Evolutionary conservation across 768 basidiomycete genomes (phyloP).

Genomic region (Tubosaeta sp.): DNA sequence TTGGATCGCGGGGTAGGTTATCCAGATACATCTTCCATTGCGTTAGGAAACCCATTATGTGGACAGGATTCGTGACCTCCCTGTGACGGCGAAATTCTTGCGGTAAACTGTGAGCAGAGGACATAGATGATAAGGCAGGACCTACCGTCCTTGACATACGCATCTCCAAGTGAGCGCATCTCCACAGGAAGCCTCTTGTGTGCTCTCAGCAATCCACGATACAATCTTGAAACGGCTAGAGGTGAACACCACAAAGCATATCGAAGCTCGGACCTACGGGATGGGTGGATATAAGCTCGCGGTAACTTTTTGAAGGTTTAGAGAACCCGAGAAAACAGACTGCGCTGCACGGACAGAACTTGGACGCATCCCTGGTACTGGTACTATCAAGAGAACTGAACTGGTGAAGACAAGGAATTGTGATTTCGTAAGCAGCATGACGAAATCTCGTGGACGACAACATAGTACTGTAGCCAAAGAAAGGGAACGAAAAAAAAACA

Average conservation of each 20-base stretch:
- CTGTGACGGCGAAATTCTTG: constrained; percentile 88
- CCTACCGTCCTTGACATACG: constrained; percentile 76
- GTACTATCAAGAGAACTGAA: background rate
- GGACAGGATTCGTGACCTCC: constrained; percentile 74
- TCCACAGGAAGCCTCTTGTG: constrained; percentile 70
- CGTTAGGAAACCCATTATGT: constrained; percentile 92
- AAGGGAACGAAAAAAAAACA: too few species aligned
- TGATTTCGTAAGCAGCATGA: too few species aligned
- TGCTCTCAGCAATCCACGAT: constrained; percentile 73
- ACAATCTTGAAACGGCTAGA: constrained; percentile 50
- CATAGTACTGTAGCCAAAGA: too few species aligned
- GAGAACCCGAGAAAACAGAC: constrained; percentile 51
- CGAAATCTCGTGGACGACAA: too few species aligned
- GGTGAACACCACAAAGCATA: background rate
- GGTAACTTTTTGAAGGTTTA: constrained; percentile 60
- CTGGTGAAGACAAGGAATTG: too few species aligned
- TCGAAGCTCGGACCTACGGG: constrained; percentile 50
- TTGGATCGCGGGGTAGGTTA: constrained; percentile 45
- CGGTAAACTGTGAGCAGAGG: constrained; percentile 3
- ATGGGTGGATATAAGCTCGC: constrained; percentile 75
- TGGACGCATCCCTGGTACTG: constrained; percentile 13
- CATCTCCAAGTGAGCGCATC: constrained; percentile 82
- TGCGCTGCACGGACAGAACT: constrained; percentile 23
- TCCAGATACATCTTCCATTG: constrained; percentile 96
- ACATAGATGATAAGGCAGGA: background rate